Base-by-base conservation (phyloP, 441 rosid species). In the Bocquillonia castaneifolia region DNA sequence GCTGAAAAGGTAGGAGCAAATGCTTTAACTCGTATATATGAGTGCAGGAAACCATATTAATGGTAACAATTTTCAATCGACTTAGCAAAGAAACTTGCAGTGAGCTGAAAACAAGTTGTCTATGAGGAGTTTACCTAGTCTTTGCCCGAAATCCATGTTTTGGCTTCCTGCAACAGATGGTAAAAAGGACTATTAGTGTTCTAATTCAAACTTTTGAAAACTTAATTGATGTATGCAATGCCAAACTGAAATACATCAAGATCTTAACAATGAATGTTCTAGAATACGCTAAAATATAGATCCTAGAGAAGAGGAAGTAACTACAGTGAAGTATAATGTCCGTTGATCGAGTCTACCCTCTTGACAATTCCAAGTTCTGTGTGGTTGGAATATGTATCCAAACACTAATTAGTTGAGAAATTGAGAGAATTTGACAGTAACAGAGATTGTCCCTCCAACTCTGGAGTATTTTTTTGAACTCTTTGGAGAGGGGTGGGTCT, bases 1-100 rank as follows among this genome's bases (percentile, higher is more conserved):
- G 37, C 74, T 58, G 63, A 20, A 28, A 70, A 68, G 17, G n/a
- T n/a, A 1, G 48, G 45, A 29, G 39, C 23, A 2, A 34, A 28
- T 28, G 4, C 8, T 47, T 45, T 1, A 39, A 45, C 37, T 45
- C 36, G 1, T 10, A 17, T 14, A 42, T 12, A 23, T 1, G 8
- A 1, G 26, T 18, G 10, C 1, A 36, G 14, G 59, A 45, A 25
- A 18, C 25, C 15, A 62, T 28, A 47, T 57, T 25, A 53, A 15
- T 29, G 42, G 18, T 18, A 7, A 23, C 6, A 52, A 36, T 0
- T 55, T 34, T 44, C 13, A 39, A 14, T 20, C 1, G 6, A 23
- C 32, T 1, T 34, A 10, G 67, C 17, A 18, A 22, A 10, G 44
- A 57, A 42, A 57, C 56, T 20, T 13, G 45, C 3, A 9, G 14